These are phyloP conservation scores for Paraphoma chrysanthemicola DNA, from an alignment of 2,329 filamentous ascomycete species.

Conservation along the genomic window DNA sequence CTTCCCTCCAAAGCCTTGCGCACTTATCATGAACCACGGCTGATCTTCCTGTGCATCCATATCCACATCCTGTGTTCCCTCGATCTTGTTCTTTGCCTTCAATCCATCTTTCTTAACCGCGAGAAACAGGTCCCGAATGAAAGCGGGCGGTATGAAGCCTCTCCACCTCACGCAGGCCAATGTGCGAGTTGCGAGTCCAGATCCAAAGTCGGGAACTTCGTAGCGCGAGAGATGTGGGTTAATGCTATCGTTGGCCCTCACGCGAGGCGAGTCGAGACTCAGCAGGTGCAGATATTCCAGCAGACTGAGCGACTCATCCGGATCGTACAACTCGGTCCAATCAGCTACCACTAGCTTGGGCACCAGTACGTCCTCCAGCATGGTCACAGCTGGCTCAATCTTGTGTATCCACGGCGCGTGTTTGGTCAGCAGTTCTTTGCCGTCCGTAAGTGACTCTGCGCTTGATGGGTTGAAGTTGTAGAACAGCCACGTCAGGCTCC, in stretches of 20 bases:
- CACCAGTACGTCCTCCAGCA: conserved; percentile 31
- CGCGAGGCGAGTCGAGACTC: conserved; percentile 69
- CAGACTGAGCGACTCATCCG: conserved; percentile 70
- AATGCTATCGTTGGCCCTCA: conserved; percentile 64
- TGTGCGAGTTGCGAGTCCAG: conserved; percentile 13
- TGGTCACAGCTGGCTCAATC: conserved; percentile 29
- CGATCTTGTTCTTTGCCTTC: conserved; percentile 14
- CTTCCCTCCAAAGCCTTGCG: conserved; percentile 35
- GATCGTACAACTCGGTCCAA: conserved; percentile 52
- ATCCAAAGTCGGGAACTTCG: conserved; percentile 57
- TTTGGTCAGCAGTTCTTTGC: conserved; percentile 31
- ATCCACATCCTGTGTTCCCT: conserved; percentile 15
- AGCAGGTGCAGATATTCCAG: conserved; percentile 81
- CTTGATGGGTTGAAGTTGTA: conserved; percentile 60
- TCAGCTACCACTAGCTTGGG: conserved; percentile 33
- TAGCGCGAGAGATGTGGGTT: conserved; percentile 76
- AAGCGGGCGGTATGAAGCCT: conserved; percentile 50
- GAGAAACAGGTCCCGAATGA: conserved; percentile 41
- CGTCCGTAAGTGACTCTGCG: conserved; percentile 29
- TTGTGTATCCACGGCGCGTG: conserved; percentile 42
- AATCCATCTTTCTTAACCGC: conserved; percentile 18
- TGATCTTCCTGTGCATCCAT: conserved; percentile 20
- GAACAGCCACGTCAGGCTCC: conserved; percentile 78
- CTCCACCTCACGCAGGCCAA: conserved; percentile 52
- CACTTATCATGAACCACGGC: conserved; percentile 41